These are phyloP conservation scores for Rhododendron molle DNA, from an alignment of 148 eudicot species.

Conservation along the genomic window DNA sequence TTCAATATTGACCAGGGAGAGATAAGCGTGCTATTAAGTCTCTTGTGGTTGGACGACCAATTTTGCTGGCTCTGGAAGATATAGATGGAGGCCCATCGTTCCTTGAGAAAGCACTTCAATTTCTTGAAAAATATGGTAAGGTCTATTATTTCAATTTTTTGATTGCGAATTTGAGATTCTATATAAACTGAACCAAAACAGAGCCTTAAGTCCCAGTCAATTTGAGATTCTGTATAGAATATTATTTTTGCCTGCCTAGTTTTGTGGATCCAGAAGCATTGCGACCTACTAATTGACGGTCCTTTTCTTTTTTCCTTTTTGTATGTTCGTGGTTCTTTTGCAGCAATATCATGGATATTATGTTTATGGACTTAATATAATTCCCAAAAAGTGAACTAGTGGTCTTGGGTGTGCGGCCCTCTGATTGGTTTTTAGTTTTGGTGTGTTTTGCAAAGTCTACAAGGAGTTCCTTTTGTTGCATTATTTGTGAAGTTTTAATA, in stretches of 20 bases:
- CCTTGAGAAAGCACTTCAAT: conserved; percentile 92
- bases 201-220: not conserved
- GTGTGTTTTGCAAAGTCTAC: not conserved
- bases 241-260: not conserved
- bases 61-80: conserved; percentile 94
- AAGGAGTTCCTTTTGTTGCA: not conserved
- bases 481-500: not conserved
- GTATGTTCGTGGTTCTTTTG: not conserved
- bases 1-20: conserved; percentile 53
- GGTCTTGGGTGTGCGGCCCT: not conserved
- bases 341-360: not conserved
- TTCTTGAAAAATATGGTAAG: conserved; percentile 88
- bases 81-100: conserved; percentile 99
- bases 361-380: not conserved
- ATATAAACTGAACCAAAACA: not conserved
- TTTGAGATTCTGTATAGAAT: not conserved
- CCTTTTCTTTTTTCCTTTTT: not conserved
- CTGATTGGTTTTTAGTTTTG: not conserved
- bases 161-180: not conserved
- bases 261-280: conserved; percentile 16
- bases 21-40: conserved; percentile 94
- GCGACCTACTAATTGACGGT: not conserved
- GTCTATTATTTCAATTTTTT: not conserved
- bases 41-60: conserved; percentile 96
- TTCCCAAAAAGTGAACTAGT: not conserved